Conservation (phyloP, 352 stramenopile species). For the Globisporangium spinosum region DNA sequence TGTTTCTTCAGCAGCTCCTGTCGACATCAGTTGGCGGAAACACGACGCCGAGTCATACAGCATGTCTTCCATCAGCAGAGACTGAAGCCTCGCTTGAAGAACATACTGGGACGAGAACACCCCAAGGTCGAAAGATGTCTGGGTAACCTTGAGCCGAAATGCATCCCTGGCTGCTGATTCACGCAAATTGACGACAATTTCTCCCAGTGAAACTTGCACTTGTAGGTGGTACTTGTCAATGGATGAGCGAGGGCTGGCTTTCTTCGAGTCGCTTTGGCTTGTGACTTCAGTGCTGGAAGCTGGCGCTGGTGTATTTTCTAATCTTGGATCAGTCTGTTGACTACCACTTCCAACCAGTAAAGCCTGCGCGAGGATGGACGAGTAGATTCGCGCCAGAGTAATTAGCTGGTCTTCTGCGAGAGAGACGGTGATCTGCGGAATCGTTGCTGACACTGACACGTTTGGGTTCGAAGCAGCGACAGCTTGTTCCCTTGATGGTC, state of each 20-base stretch:
- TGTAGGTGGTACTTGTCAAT: constrained; percentile 48
- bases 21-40: constrained; percentile 70
- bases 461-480: constrained; percentile 6
- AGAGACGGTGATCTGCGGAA: constrained; percentile 21
- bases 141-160: constrained; percentile 41
- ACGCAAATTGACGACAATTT: constrained; percentile 50
- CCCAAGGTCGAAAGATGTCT: constrained; percentile 45
- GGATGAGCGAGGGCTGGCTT: background rate
- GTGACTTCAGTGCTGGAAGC: constrained; percentile 3
- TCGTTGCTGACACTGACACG: constrained; percentile 16
- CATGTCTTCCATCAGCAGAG: constrained; percentile 68
- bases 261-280: background rate
- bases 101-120: constrained; percentile 45
- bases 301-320: background rate
- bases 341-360: constrained; percentile 1
- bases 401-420: constrained; percentile 19
- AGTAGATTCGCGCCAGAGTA: constrained; percentile 21
- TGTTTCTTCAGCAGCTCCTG: constrained; percentile 25
- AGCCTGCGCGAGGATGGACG: constrained; percentile 18
- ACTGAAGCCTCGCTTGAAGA: constrained; percentile 46
- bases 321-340: background rate
- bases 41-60: constrained; percentile 43
- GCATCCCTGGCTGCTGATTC: constrained; percentile 46
- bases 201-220: constrained; percentile 45
- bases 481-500: constrained; percentile 9